phyloP scores from a whole-genome alignment of 495 filamentous ascomycete species.

The Cercophora samala region DNA sequence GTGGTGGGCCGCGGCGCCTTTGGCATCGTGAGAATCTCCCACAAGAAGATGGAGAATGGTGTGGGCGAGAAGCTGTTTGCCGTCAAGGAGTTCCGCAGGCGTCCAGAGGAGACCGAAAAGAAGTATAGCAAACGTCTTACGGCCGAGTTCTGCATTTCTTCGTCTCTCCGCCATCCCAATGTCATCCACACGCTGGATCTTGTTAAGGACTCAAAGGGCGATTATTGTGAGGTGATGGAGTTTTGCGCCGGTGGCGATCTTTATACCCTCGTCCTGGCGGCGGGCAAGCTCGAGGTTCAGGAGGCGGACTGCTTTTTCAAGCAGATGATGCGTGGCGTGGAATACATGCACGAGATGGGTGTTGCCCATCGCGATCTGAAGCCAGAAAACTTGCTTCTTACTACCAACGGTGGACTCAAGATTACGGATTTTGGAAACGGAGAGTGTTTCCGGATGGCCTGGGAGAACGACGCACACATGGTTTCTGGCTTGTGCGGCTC shows the following conservation, averaged over 20 bases:
- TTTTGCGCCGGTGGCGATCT: constrained; percentile 96
- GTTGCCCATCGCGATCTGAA: constrained; percentile 97
- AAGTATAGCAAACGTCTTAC: constrained; percentile 98
- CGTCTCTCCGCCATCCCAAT: constrained; percentile 92
- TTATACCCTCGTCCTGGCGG: constrained; percentile 88
- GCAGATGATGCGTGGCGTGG: constrained; percentile 98
- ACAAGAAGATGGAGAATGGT: constrained; percentile 85
- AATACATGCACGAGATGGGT: constrained; percentile 99
- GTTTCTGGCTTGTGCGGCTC: constrained; percentile 94
- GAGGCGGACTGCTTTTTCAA: constrained; percentile 99
- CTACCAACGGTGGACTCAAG: constrained; percentile 89
- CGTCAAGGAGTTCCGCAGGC: constrained; percentile 95
- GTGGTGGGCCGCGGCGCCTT: constrained; percentile 97
- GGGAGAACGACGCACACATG: constrained; percentile 98
- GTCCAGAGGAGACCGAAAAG: constrained; percentile 88
- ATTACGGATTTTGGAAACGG: constrained; percentile 99
- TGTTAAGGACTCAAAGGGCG: constrained; percentile 91
- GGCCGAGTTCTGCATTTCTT: constrained; percentile 99
- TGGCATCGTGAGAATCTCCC: constrained; percentile 96
- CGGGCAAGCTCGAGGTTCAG: constrained; percentile 85
- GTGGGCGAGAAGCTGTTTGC: constrained; percentile 87
- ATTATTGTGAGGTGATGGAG: constrained; percentile 99
- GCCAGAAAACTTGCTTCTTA: constrained; percentile 93
- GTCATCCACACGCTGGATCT: constrained; percentile 98
- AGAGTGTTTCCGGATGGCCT: constrained; percentile 99